Evolutionary conservation across 805 yeast species (phyloP), one percentile per base, ranked within the genome.

Genomic region (Metschnikowia koreensis): DNA sequence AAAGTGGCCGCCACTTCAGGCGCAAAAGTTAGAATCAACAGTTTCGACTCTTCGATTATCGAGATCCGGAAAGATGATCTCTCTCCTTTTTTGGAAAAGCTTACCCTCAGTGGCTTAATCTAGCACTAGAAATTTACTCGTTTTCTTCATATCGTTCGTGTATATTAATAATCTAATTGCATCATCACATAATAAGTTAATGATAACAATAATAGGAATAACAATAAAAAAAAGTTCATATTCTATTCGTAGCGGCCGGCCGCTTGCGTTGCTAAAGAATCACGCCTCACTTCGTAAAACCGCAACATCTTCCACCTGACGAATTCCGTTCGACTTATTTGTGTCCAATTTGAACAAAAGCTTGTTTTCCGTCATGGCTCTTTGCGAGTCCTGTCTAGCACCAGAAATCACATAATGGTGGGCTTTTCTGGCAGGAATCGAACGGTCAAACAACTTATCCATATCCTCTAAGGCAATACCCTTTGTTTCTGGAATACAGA

Each of bases 11-110:
- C 77, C 42, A 81, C 81, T 17, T 87, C 96, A 6, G 93, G 91
- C 40, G 97, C 97, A 2, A 84, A 87, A 60, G 91, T 91, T 16
- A 80, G 93, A 61, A 87, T 94, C 55, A 98, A 94, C 66, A 90
- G 96, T 63, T 94, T 94, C 69, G 98, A 94, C 66, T 88, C 96
- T 57, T 84, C 97, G 3, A 89, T 94, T 22, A 90, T 94, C 41
- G 97, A 94, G 70, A 84, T 94, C 41, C 73, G 89, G 53, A 86
- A 84, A 63, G 97, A 92, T 45, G 99, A 94, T 66, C 73, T 94
- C 56, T 76, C 90, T 5, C 89, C 96, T 46, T 94, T 94, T 63
- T 70, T 94, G 54, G 98, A 94, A 65, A 82, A 83, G 52, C 72
- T 93, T 55, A 89, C 96, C 10, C 66, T 87, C 45, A 86, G 91